Evolutionary conservation across 768 basidiomycete genomes (phyloP), one percentile per base, ranked within the genome.

Genomic region (Tubosaeta sp.): DNA sequence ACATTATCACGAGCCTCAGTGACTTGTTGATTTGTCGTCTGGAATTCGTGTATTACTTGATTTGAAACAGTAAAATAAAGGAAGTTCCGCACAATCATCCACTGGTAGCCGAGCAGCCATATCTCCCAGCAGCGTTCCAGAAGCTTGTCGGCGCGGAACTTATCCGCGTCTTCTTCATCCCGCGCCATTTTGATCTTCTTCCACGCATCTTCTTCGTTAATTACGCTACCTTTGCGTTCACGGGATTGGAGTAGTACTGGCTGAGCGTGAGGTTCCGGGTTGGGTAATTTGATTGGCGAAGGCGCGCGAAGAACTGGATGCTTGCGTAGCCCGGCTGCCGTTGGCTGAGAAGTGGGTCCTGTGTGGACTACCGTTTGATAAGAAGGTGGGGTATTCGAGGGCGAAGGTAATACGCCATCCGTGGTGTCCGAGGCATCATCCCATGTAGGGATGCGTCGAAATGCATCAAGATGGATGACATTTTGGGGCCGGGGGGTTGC

Each of bases 121-220:
- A 85, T 79, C 44, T 84, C 79, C 82, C 84, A 88, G 60, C 82
- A 91, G 14, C 81, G 81, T 60, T 84, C 83, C 26, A 89, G 47
- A 51, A 92, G 69, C 47, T 75, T 76, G 47, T 83, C 80, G 29
- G 80, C 72, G 41, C 84, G 75, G 66, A 85, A 91, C 50, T 74
- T 73, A 65, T 84, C 87, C 17, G 91, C 91, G 27, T 82, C 78
- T 58, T 78, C 73, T 62, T 91, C 85, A 57, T 88, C 82, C 59
- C 81, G 80, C 43, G 80, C 76, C 75, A 85, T 80, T 62, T 79
- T 76, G 32, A 90, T 83, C 56, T 83, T 88, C 58, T 83, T 83
- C 87, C 88, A 92, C 0, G 85, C 85, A 52, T 88, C 85, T 50
- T 86, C 81, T 62, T 86, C 81, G 59, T 86, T 83, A 17, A 83